phyloP scores from a whole-genome alignment of 1,139 yeast genomes.

The Insectozyma bohioensis region DNA sequence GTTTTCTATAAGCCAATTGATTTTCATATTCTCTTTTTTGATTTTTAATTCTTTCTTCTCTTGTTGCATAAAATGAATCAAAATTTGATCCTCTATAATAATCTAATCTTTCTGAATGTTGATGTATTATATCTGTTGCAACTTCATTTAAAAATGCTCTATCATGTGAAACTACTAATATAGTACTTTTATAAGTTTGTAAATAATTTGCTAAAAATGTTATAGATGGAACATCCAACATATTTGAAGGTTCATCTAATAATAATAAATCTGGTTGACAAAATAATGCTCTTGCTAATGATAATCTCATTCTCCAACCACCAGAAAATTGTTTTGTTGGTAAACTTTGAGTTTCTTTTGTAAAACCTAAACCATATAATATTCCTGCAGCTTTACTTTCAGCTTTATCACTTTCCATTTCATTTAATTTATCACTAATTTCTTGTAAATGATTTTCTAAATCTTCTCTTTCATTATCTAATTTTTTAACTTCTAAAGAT shows the following conservation, averaged over 20 bases:
- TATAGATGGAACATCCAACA: slow-evolving; percentile 99
- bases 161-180: slow-evolving; percentile 95
- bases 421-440: slow-evolving; percentile 76
- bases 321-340: slow-evolving; percentile 94
- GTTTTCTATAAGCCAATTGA: slow-evolving; percentile 94
- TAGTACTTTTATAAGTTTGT: slow-evolving; percentile 88
- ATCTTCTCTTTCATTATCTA: slow-evolving; percentile 89
- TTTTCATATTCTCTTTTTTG: slow-evolving; percentile 93
- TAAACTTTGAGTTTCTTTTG: slow-evolving; percentile 76
- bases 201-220: slow-evolving; percentile 88
- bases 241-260: slow-evolving; percentile 98
- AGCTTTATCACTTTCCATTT: slow-evolving; percentile 96
- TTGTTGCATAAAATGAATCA: slow-evolving; percentile 87
- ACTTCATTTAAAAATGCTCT: slow-evolving; percentile 95
- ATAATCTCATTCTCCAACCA: slow-evolving; percentile 99
- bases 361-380: slow-evolving; percentile 87
- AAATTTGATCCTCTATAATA: slow-evolving; percentile 94
- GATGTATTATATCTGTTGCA: slow-evolving; percentile 96
- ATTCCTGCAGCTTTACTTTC: slow-evolving; percentile 98
- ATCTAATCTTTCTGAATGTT: slow-evolving; percentile 94
- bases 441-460: slow-evolving; percentile 75
- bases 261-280: slow-evolving; percentile 92
- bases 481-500: slow-evolving; percentile 72
- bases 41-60: slow-evolving; percentile 92
- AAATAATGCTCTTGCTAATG: slow-evolving; percentile 96